Conservation (phyloP, 106 monocot genomes). For the Dactylorhiza incarnata region DNA sequence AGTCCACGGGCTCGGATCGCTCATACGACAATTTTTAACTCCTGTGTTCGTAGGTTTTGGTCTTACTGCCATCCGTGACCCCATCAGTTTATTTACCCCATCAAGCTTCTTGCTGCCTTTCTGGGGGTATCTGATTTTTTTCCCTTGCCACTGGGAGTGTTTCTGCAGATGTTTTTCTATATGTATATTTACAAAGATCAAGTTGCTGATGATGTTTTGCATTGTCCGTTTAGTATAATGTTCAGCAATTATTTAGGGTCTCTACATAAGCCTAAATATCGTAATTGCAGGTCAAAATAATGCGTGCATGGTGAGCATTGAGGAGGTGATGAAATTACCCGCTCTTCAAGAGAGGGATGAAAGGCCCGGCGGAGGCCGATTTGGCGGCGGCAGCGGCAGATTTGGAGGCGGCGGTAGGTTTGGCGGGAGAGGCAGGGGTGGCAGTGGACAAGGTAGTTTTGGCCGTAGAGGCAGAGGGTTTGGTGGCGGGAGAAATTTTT, state of each 20-base stretch:
- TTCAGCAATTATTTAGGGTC: not conserved
- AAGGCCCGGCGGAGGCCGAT: not conserved
- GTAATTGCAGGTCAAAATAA: slow-evolving; percentile 48
- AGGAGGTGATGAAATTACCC: slow-evolving; percentile 59
- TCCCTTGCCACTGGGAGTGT: no score
- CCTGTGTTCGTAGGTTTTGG: no score
- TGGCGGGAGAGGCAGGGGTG: not conserved
- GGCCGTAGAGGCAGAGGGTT: slow-evolving; percentile 1
- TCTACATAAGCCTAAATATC: not conserved
- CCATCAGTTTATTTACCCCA: no score
- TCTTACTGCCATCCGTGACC: no score
- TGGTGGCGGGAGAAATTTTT: not conserved
- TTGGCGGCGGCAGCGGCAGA: not conserved
- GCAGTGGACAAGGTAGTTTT: not conserved
- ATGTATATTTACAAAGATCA: no score
- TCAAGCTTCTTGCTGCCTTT: no score
- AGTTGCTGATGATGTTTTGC: no score
- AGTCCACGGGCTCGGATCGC: no score
- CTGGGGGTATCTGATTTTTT: no score
- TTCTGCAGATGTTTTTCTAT: no score
- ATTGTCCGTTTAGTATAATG: not conserved
- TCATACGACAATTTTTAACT: no score
- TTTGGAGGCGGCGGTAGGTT: not conserved
- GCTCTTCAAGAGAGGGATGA: slow-evolving; percentile 55
- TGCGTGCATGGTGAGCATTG: slow-evolving; percentile 48